These are phyloP conservation scores for Cyclotella baltica DNA, from an alignment of 108 stramenopile species.

Conservation along the genomic window DNA sequence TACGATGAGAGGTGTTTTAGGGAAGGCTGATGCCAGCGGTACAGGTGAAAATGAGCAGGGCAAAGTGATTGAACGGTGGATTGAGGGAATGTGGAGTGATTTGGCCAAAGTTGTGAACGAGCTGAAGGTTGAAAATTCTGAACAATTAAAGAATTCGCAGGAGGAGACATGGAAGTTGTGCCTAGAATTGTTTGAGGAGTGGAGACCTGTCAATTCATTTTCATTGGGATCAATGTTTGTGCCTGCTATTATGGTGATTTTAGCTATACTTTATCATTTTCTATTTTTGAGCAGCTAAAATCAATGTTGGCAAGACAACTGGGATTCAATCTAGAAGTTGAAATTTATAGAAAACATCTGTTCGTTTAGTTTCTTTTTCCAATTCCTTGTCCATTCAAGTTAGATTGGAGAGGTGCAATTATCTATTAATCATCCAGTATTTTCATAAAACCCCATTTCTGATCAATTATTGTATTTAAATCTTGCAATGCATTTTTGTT, in stretches of 20 bases:
- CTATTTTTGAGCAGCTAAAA: too few species aligned
- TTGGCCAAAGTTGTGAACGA: conserved; percentile 25
- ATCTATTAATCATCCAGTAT: too few species aligned
- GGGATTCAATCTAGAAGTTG: too few species aligned
- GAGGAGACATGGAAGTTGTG: conserved; percentile 49
- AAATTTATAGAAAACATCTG: too few species aligned
- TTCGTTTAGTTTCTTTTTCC: too few species aligned
- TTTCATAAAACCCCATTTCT: too few species aligned
- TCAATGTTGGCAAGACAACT: too few species aligned
- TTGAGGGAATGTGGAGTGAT: conserved; percentile 42
- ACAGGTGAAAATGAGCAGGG: conserved; percentile 65
- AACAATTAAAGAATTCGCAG: conserved; percentile 23
- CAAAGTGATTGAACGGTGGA: conserved; percentile 64
- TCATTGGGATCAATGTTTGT: conserved; percentile 25
- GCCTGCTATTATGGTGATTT: conserved; percentile 21
- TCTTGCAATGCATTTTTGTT: too few species aligned
- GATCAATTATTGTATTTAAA: too few species aligned
- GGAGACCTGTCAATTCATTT: conserved; percentile 24
- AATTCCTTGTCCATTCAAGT: too few species aligned
- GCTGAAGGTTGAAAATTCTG: neutral
- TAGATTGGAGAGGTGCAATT: too few species aligned
- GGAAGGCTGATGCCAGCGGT: conserved; percentile 81
- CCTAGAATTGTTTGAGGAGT: conserved; percentile 43
- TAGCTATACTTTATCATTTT: conserved; percentile 42
- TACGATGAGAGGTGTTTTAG: conserved; percentile 63